A percentile compares a stretch with the other conserved stretches of the same genome.
These are phyloP conservation scores for Microsporum ferrugineum DNA, from an alignment of 2,329 filamentous ascomycete species.

Conservation along the genomic window DNA sequence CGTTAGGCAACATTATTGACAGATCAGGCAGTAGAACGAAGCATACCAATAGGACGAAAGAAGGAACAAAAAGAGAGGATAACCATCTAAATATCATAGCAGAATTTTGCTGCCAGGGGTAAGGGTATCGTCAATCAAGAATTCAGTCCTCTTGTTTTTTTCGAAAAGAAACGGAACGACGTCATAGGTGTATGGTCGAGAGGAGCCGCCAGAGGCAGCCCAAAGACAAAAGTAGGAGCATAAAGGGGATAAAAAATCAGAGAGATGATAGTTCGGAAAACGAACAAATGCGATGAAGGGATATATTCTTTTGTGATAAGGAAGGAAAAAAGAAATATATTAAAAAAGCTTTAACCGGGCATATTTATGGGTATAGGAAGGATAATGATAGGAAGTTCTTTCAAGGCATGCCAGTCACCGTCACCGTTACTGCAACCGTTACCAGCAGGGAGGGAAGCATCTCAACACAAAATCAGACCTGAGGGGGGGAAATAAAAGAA, in stretches of 20 bases:
- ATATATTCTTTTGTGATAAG: neutral
- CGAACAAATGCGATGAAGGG: neutral
- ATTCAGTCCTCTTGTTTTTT: neutral
- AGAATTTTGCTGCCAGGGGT: neutral
- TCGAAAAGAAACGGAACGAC: neutral
- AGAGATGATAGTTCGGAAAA: neutral
- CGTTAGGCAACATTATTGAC: neutral
- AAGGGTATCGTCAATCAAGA: neutral
- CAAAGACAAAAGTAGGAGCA: neutral
- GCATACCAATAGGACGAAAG: neutral
- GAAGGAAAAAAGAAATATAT: neutral
- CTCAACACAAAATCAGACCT: constrained; percentile 1
- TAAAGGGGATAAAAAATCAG: neutral
- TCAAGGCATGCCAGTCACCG: constrained; percentile 2
- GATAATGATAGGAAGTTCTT: constrained; percentile 2
- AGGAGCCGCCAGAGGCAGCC: neutral
- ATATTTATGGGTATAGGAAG: constrained; percentile 5
- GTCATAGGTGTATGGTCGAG: neutral
- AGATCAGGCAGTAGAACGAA: neutral
- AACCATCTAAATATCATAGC: neutral
- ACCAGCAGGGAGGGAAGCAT: constrained; percentile 3
- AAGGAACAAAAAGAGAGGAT: neutral
- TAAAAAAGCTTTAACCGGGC: constrained; percentile 2
- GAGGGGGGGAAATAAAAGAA: neutral
- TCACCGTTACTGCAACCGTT: constrained; percentile 1